Conservation (phyloP, 306 rosid genomes). For the Gastrolobium villosum region DNA sequence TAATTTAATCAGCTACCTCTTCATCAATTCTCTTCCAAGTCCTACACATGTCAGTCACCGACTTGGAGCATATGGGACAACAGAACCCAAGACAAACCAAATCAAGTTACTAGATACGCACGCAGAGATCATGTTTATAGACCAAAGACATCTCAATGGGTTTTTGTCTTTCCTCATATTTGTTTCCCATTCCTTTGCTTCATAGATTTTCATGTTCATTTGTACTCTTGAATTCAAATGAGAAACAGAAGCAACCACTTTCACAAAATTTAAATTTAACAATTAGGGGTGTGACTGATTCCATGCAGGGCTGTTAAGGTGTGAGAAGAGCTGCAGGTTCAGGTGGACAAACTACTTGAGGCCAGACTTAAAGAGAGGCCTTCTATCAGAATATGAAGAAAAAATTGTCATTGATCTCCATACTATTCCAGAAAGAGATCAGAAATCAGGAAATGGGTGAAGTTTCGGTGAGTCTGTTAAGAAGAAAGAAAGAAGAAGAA, state of each 20-base stretch:
- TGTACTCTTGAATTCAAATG: conserved; percentile 6
- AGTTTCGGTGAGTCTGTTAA: no score
- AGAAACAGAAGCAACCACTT: neutral
- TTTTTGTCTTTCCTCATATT: conserved; percentile 29
- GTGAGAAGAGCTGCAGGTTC: conserved; percentile 96
- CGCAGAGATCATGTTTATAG: conserved; percentile 5
- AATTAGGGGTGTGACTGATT: conserved; percentile 26
- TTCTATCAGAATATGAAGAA: conserved; percentile 84
- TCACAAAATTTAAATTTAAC: neutral
- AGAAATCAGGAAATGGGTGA: no score
- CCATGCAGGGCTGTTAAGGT: conserved; percentile 82
- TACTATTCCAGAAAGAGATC: no score
- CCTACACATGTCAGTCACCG: conserved; percentile 81
- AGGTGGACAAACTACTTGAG: conserved; percentile 94
- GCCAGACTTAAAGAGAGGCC: conserved; percentile 96
- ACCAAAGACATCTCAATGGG: conserved; percentile 3
- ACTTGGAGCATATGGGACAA: conserved; percentile 93
- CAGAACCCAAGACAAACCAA: conserved; percentile 64
- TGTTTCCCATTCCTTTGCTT: conserved; percentile 17
- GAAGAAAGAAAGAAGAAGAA: no score
- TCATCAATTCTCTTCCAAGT: conserved; percentile 87
- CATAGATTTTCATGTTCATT: neutral
- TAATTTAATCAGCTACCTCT: conserved; percentile 66
- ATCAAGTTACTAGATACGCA: conserved; percentile 25
- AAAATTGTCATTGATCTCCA: conserved; percentile 94